Evolutionary conservation across 345 rosid genomes (phyloP), one percentile per base, ranked within the genome.

Genomic region (Pugionium dolabratum): DNA sequence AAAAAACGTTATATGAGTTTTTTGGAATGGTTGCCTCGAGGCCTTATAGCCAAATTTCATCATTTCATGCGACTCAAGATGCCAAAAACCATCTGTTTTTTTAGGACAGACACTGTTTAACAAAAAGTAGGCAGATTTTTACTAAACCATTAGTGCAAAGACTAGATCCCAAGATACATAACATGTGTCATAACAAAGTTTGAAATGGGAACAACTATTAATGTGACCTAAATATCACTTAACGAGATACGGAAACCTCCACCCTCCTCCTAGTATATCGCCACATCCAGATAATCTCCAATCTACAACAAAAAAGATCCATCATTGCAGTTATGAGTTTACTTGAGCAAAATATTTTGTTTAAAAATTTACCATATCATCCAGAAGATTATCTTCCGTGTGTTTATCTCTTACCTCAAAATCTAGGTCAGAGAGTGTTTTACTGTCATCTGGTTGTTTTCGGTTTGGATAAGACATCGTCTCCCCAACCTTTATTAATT

Each of bases 251-350:
- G 28, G 33, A 52, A n/a, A n/a, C n/a, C n/a, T n/a, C n/a, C 30
- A 51, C 51, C 44, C 7, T 6, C 44, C 44, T 32, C 54, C 64
- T 70, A 76, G 54, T 76, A 70, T 44, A 76, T 76, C 9, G 98
- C 94, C 78, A 90, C 94, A 46, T 93, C 98, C 81, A 93, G 81
- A 80, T 88, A 88, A 71, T 93, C 97, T 57, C 97, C 97, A 47
- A 93, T 88, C 98, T 93, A 83, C 50, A 72, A 33, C n/a, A 71
- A 0, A 59, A 50, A 61, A 40, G 27, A 61, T 45, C n/a, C 11
- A 36, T 7, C 9, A 31, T 28, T n/a, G n/a, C n/a, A n/a, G n/a
- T n/a, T n/a, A n/a, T n/a, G n/a, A n/a, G n/a, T n/a, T n/a, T n/a
- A n/a, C n/a, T n/a, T n/a, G n/a, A n/a, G n/a, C n/a, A n/a, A n/a